Evolutionary conservation across 2,329 filamentous ascomycete species (phyloP).

Genomic region (Sclerotinia nivalis): DNA sequence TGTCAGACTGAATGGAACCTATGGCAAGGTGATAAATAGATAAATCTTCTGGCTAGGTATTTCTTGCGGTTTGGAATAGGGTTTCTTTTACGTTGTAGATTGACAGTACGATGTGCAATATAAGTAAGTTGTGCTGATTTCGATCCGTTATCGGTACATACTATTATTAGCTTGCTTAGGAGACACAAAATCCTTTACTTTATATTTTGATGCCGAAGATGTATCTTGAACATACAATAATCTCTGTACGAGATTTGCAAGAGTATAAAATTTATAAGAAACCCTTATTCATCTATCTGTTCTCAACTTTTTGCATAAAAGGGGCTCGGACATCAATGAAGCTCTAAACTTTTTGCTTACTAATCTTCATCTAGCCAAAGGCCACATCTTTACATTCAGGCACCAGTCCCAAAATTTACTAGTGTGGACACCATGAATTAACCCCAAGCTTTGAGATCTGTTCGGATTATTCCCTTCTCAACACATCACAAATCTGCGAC

Average conservation of each 20-base stretch:
- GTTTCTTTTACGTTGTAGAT: neutral
- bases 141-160: neutral
- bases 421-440: constrained; percentile 30
- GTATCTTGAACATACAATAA: neutral
- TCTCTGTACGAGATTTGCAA: neutral
- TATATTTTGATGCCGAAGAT: neutral
- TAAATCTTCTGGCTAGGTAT: too few relatives aligned
- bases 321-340: neutral
- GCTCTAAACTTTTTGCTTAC: neutral
- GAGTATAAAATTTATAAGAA: neutral
- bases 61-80: neutral
- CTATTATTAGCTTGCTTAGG: neutral
- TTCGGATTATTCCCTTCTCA: constrained; percentile 33
- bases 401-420: constrained; percentile 29
- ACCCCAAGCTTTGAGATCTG: constrained; percentile 33
- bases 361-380: constrained; percentile 25
- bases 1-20: neutral
- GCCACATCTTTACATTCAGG: constrained; percentile 30
- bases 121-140: neutral
- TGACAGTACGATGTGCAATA: neutral
- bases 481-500: constrained; percentile 37
- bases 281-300: neutral
- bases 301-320: constrained; percentile 18
- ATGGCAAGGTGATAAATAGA: too few relatives aligned
- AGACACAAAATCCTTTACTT: neutral